A percentile compares a stretch with the other conserved stretches of the same genome.
Conservation (phyloP, 2,329 filamentous ascomycete species). For the Calonectria montana region DNA sequence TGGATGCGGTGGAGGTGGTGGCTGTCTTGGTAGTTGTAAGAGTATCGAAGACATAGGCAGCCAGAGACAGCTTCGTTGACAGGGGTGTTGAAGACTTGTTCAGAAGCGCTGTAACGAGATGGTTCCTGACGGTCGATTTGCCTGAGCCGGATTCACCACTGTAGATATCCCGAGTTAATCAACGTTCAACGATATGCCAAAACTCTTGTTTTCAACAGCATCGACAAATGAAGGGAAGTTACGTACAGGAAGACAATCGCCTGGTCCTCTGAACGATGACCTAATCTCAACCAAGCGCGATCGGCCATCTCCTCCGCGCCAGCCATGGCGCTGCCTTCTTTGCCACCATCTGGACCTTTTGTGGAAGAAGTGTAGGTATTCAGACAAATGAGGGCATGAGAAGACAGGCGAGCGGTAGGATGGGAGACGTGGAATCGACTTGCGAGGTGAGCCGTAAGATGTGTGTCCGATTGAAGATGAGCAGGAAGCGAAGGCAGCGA, state of each 20-base stretch:
- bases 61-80: slow-evolving; percentile 91
- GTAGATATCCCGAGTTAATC: slow-evolving; percentile 37
- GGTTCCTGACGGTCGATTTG: slow-evolving; percentile 93
- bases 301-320: slow-evolving; percentile 93
- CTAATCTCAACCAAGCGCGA: slow-evolving; percentile 85
- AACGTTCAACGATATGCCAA: slow-evolving; percentile 17
- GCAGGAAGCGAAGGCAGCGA: slow-evolving; percentile 90
- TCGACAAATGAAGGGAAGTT: too few relatives aligned
- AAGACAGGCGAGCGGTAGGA: slow-evolving; percentile 89
- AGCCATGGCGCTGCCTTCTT: slow-evolving; percentile 91
- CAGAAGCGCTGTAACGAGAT: slow-evolving; percentile 86
- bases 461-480: slow-evolving; percentile 82
- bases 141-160: slow-evolving; percentile 96
- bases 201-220: too few relatives aligned
- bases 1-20: slow-evolving; percentile 94
- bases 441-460: slow-evolving; percentile 84
- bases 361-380: slow-evolving; percentile 95
- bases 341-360: slow-evolving; percentile 89
- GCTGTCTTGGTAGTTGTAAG: slow-evolving; percentile 97
- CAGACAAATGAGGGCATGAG: slow-evolving; percentile 88
- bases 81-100: slow-evolving; percentile 92
- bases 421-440: slow-evolving; percentile 92
- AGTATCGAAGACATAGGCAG: slow-evolving; percentile 94
- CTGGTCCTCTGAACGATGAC: slow-evolving; percentile 92
- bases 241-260: slow-evolving; percentile 92